Evolutionary conservation across 805 yeast genomes (phyloP).

Genomic region (Blastobotrys chiropterorum): DNA sequence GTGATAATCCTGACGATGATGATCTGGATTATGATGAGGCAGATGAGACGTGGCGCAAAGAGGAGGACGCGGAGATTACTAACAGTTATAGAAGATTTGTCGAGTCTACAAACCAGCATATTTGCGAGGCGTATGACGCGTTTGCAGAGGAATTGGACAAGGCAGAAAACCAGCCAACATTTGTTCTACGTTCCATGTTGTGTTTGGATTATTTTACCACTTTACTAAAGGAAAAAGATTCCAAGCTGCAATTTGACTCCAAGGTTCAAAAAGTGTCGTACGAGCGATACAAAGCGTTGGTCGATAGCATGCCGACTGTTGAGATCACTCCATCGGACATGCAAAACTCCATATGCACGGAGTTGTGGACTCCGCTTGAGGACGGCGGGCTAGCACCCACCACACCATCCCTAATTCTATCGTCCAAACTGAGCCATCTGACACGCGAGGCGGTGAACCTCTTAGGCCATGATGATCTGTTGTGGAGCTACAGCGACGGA

Average conservation of each 20-base stretch:
- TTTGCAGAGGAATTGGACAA: neutral
- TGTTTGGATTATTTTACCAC: neutral
- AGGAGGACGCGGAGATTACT: conserved; percentile 1
- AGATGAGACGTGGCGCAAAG: conserved; percentile 10
- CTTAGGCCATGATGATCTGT: neutral
- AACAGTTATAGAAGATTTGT: neutral
- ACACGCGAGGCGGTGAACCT: neutral
- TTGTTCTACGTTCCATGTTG: neutral
- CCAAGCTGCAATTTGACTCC: neutral
- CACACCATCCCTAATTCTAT: neutral
- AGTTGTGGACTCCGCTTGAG: neutral
- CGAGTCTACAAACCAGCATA: neutral
- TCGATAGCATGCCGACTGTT: neutral
- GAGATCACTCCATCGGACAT: neutral
- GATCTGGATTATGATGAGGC: conserved; percentile 13
- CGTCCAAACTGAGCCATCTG: neutral
- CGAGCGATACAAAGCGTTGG: neutral
- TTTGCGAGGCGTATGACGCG: neutral
- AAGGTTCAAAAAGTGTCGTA: neutral
- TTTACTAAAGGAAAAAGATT: neutral
- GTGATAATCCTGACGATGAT: conserved; percentile 1
- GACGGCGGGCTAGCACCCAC: neutral
- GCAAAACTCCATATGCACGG: neutral
- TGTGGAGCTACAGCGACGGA: neutral
- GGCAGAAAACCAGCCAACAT: neutral